phyloP scores from a whole-genome alignment of 805 yeast species.

The Pichia exigua region DNA sequence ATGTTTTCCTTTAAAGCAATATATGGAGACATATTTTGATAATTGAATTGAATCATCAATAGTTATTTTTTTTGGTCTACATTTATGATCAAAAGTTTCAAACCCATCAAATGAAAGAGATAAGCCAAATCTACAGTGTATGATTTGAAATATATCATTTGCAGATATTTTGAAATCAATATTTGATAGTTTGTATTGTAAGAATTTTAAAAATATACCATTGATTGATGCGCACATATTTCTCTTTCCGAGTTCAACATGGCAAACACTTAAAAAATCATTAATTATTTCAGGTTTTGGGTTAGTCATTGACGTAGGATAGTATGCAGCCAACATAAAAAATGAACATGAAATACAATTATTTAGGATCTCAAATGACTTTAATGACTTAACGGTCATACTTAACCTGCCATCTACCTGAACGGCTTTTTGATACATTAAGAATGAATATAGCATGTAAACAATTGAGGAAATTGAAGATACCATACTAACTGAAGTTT shows the following conservation, averaged over 20 bases:
- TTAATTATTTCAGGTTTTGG: slow-evolving; percentile 24
- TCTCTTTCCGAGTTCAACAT: slow-evolving; percentile 63
- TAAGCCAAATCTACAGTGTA: slow-evolving; percentile 73
- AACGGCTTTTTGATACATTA: slow-evolving; percentile 45
- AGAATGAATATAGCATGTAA: slow-evolving; percentile 39
- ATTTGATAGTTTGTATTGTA: slow-evolving; percentile 45
- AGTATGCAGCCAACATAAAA: slow-evolving; percentile 35
- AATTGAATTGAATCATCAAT: slow-evolving; percentile 29
- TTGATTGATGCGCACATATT: slow-evolving; percentile 59
- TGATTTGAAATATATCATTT: slow-evolving; percentile 64
- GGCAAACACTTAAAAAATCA: slow-evolving; percentile 53
- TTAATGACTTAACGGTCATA: slow-evolving; percentile 34
- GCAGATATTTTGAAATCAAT: slow-evolving; percentile 43
- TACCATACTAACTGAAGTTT: not conserved
- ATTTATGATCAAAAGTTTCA: slow-evolving; percentile 59
- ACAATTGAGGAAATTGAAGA: slow-evolving; percentile 21
- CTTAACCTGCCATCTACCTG: slow-evolving; percentile 33
- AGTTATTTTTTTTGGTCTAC: slow-evolving; percentile 34
- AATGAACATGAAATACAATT: slow-evolving; percentile 35
- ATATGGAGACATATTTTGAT: slow-evolving; percentile 42
- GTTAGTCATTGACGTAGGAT: slow-evolving; percentile 12
- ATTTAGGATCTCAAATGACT: slow-evolving; percentile 38
- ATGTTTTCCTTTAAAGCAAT: slow-evolving; percentile 48
- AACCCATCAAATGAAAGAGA: slow-evolving; percentile 50
- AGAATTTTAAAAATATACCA: slow-evolving; percentile 54